Evolutionary conservation across 257 asterid species (phyloP).

Genomic region (Cordia subcordata): DNA sequence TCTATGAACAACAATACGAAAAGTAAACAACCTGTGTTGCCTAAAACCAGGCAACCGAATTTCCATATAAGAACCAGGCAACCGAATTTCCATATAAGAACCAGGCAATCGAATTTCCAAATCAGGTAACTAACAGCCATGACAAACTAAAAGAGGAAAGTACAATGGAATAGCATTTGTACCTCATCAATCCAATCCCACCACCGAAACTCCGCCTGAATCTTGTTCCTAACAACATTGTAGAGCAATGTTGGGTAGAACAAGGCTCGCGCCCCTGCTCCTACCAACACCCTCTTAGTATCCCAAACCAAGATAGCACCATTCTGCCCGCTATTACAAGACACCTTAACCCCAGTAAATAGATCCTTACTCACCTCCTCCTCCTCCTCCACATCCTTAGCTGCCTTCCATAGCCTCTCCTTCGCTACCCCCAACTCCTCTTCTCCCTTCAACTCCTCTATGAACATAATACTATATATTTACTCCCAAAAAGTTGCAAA

Average conservation of each 20-base stretch:
- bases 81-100: no score
- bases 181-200: slow-evolving; percentile 73
- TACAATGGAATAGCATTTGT: neutral
- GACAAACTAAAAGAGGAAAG: neutral
- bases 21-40: no score
- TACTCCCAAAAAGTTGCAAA: neutral
- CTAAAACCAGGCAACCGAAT: no score
- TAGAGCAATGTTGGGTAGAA: slow-evolving; percentile 55
- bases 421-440: slow-evolving; percentile 16
- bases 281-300: slow-evolving; percentile 38
- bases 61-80: no score
- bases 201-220: slow-evolving; percentile 53
- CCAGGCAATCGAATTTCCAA: no score
- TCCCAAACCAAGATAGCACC: slow-evolving; percentile 22
- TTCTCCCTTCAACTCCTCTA: slow-evolving; percentile 38
- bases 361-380: slow-evolving; percentile 15
- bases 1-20: no score
- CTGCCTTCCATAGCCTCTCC: slow-evolving; percentile 16
- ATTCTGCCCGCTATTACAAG: slow-evolving; percentile 7
- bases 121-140: neutral
- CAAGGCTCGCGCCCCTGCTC: slow-evolving; percentile 47
- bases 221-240: slow-evolving; percentile 47
- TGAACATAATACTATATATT: slow-evolving; percentile 27
- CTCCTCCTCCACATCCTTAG: slow-evolving; percentile 5
- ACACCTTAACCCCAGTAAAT: slow-evolving; percentile 9